These are phyloP conservation scores for Lathyrus sativus DNA, from an alignment of 306 rosid species.

Conservation along the genomic window DNA sequence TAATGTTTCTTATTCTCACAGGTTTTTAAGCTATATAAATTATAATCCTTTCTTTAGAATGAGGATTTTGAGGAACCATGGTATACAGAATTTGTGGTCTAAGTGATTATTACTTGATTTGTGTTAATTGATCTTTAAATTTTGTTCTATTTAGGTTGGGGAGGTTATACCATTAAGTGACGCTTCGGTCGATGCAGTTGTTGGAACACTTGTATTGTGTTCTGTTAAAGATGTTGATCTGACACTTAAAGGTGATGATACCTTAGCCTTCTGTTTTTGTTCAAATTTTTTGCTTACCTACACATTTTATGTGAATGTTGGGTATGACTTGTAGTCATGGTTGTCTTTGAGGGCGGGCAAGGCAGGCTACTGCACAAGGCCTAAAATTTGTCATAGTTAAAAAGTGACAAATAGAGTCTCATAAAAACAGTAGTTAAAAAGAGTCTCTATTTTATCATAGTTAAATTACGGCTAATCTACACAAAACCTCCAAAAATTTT, in stretches of 20 bases:
- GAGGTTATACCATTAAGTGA: conserved; percentile 82
- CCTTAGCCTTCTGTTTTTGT: conserved; percentile 14
- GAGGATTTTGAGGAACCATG: conserved; percentile 5
- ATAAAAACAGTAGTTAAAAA: too few relatives aligned
- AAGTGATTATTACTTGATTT: not conserved
- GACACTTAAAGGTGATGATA: conserved; percentile 67
- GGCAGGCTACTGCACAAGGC: too few relatives aligned
- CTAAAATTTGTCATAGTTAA: too few relatives aligned
- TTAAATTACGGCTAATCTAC: too few relatives aligned
- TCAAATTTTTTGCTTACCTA: conserved; percentile 10
- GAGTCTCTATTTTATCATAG: too few relatives aligned
- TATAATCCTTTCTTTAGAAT: too few relatives aligned
- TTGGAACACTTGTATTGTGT: conserved; percentile 91
- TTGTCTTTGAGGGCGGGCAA: too few relatives aligned
- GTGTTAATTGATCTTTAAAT: conserved; percentile 33
- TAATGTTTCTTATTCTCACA: conserved; percentile 33
- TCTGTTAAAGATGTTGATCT: conserved; percentile 76
- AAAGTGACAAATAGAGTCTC: too few relatives aligned
- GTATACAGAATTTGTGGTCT: conserved; percentile 13
- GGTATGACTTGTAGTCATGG: too few relatives aligned
- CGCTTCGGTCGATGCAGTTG: conserved; percentile 93
- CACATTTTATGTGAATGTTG: conserved; percentile 2
- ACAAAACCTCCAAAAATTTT: too few relatives aligned
- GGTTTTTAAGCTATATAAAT: conserved; percentile 1
- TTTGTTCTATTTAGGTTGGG: conserved; percentile 61